phyloP scores from a whole-genome alignment of 331 rosid species.

The Acacia concinna region DNA sequence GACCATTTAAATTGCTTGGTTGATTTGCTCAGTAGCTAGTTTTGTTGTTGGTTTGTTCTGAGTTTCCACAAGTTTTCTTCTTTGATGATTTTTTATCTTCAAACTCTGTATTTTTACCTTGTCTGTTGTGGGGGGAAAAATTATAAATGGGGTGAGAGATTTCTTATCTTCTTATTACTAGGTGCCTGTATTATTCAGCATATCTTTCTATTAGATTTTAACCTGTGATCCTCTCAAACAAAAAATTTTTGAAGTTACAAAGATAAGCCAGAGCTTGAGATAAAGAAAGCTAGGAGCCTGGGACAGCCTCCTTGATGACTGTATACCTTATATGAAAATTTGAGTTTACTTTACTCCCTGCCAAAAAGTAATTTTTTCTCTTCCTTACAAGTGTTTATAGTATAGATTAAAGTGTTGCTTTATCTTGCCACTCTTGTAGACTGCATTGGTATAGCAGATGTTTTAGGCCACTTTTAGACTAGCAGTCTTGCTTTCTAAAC shows the following conservation, averaged over 20 bases:
- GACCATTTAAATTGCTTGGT: background rate
- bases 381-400: background rate
- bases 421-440: background rate
- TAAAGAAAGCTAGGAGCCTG: too few relatives aligned
- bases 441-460: slow-evolving; percentile 3
- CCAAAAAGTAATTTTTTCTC: background rate
- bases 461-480: background rate
- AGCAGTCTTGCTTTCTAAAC: slow-evolving; percentile 11
- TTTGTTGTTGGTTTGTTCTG: background rate
- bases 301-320: background rate
- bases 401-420: background rate
- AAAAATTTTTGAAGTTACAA: background rate
- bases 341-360: background rate
- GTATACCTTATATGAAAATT: background rate
- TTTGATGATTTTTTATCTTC: background rate
- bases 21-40: background rate
- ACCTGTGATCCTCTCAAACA: background rate
- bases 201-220: slow-evolving; percentile 1
- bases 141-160: slow-evolving; percentile 4
- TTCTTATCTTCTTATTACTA: background rate
- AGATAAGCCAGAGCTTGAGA: too few relatives aligned
- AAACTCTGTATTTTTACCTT: background rate
- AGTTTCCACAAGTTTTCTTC: background rate
- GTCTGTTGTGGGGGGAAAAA: background rate
- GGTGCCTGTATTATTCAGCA: background rate